These are phyloP conservation scores for Solanum etuberosum DNA, from an alignment of 257 asterid genomes.

Conservation along the genomic window DNA sequence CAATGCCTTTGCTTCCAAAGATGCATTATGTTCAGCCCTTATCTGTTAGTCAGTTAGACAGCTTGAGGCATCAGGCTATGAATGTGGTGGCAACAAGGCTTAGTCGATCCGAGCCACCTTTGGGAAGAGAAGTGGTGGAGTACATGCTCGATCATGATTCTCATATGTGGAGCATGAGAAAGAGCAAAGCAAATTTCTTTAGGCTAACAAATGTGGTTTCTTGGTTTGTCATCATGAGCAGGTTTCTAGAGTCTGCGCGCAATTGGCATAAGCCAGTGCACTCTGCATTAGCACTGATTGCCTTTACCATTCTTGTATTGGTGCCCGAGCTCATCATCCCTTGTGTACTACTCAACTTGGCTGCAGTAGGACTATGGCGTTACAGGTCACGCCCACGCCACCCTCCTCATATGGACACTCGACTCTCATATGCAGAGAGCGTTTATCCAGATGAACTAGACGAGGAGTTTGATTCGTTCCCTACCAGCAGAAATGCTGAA, in stretches of 20 bases:
- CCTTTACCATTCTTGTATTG: constrained; percentile 36
- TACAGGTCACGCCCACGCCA: constrained; percentile 52
- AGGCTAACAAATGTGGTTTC: constrained; percentile 56
- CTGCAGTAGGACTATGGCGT: constrained; percentile 58
- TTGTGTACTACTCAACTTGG: constrained; percentile 34
- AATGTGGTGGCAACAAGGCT: constrained; percentile 71
- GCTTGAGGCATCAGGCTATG: constrained; percentile 70
- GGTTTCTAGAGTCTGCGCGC: constrained; percentile 39
- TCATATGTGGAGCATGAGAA: constrained; percentile 96
- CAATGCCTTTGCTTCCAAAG: constrained; percentile 70
- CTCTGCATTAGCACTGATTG: constrained; percentile 28
- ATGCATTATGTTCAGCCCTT: constrained; percentile 87
- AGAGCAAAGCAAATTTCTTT: constrained; percentile 85
- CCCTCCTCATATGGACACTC: constrained; percentile 82
- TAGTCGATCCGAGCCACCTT: constrained; percentile 71
- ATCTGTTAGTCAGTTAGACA: constrained; percentile 59
- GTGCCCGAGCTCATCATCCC: constrained; percentile 76
- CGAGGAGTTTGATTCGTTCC: constrained; percentile 80
- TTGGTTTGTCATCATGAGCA: constrained; percentile 37
- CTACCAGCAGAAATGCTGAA: constrained; percentile 54
- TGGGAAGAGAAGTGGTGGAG: constrained; percentile 76
- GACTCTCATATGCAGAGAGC: constrained; percentile 58
- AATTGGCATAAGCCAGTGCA: constrained; percentile 66
- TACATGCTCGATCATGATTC: constrained; percentile 92
- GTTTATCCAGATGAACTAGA: constrained; percentile 71